Conservation (phyloP, 1,139 yeast genomes). For the Sugiyamaella paludigena region DNA sequence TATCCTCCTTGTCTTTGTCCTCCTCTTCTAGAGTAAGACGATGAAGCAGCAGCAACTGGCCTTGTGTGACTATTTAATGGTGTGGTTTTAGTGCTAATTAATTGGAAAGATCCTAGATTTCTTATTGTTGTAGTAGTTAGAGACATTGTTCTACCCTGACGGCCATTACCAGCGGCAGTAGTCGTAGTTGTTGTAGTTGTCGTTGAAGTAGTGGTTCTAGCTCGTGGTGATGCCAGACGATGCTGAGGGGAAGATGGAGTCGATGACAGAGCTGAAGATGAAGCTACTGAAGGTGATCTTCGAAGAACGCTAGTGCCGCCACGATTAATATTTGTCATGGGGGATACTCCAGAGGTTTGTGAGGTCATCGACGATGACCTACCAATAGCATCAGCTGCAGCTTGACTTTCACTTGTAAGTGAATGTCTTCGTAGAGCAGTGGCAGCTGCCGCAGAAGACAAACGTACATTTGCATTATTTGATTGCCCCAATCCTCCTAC, state of each 20-base stretch:
- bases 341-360: background rate
- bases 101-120: slow-evolving; percentile 39
- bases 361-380: slow-evolving; percentile 11
- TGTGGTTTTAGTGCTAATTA: slow-evolving; percentile 37
- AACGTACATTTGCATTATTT: slow-evolving; percentile 1
- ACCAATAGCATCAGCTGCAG: slow-evolving; percentile 24
- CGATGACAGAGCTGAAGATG: background rate
- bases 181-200: slow-evolving; percentile 17
- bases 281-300: background rate
- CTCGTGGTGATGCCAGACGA: slow-evolving; percentile 1
- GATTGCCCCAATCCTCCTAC: slow-evolving; percentile 29
- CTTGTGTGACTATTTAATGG: slow-evolving; percentile 12
- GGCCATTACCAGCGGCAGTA: slow-evolving; percentile 23
- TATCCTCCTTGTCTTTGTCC: slow-evolving; percentile 19
- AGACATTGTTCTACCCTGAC: slow-evolving; percentile 38
- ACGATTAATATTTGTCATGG: background rate
- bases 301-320: background rate
- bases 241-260: background rate
- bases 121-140: slow-evolving; percentile 41
- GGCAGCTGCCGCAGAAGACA: slow-evolving; percentile 37
- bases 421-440: slow-evolving; percentile 40
- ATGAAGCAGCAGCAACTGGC: slow-evolving; percentile 13
- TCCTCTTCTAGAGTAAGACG: slow-evolving; percentile 3
- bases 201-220: slow-evolving; percentile 6
- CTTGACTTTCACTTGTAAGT: slow-evolving; percentile 30